Evolutionary conservation across 805 yeast genomes (phyloP).

Genomic region (Cyberlindnera mrakii): DNA sequence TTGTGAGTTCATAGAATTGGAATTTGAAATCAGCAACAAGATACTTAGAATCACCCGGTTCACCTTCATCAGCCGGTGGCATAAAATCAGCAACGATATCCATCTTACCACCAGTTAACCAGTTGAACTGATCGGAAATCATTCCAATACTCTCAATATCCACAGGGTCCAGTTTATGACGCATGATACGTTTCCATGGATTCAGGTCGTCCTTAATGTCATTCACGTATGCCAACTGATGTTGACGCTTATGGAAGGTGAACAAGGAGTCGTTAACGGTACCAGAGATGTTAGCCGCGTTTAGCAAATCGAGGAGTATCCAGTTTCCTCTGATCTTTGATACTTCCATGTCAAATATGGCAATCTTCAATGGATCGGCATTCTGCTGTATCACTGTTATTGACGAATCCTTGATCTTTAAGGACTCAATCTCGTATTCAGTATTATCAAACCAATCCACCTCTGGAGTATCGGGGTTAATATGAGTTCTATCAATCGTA

Average conservation of each 20-base stretch:
- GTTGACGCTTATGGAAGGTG: conserved; percentile 71
- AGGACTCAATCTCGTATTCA: conserved; percentile 32
- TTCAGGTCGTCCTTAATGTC: conserved; percentile 30
- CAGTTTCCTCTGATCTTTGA: conserved; percentile 54
- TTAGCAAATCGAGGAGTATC: conserved; percentile 59
- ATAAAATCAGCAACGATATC: conserved; percentile 68
- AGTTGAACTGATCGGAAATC: conserved; percentile 40
- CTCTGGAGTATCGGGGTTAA: conserved; percentile 16
- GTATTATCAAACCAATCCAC: conserved; percentile 29
- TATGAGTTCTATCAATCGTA: conserved; percentile 56
- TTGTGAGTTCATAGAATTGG: conserved; percentile 57
- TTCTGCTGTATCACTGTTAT: conserved; percentile 29
- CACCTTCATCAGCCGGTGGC: conserved; percentile 47
- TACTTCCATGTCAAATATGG: conserved; percentile 61
- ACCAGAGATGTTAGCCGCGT: conserved; percentile 67
- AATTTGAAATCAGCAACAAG: conserved; percentile 63
- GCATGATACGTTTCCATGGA: conserved; percentile 46
- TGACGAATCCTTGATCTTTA: conserved; percentile 48
- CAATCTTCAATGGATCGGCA: conserved; percentile 31
- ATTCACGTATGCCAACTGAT: conserved; percentile 41
- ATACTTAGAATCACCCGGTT: conserved; percentile 34
- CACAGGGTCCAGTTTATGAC: conserved; percentile 37
- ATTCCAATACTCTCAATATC: conserved; percentile 31
- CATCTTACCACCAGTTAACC: conserved; percentile 67
- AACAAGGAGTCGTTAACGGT: conserved; percentile 70